Evolutionary conservation across 768 basidiomycete genomes (phyloP).

Genomic region (Udeniomyces megalosporus): DNA sequence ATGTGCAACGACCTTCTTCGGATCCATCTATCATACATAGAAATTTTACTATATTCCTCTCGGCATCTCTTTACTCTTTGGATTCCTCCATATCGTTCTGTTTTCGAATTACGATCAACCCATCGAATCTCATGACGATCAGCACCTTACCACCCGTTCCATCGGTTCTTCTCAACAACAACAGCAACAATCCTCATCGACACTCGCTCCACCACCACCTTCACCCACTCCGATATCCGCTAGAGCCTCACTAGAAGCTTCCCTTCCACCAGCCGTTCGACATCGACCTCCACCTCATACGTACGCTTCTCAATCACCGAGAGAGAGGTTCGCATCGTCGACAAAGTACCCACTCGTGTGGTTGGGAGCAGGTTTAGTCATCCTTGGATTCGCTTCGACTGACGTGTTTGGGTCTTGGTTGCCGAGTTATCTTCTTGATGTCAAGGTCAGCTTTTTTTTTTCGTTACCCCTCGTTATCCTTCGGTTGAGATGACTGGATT

Average conservation of each 20-base stretch:
- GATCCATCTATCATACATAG: no score
- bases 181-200: not conserved
- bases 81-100: conserved; percentile 7
- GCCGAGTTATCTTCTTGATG: no score
- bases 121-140: not conserved
- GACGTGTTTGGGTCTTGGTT: not conserved
- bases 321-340: not conserved
- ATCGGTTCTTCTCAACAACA: not conserved
- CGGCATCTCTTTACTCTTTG: conserved; percentile 10
- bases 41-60: conserved; percentile 3
- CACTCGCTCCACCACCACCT: not conserved
- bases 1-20: no score
- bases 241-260: not conserved
- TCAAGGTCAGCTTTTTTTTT: no score
- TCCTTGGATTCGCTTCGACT: not conserved
- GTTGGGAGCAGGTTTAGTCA: not conserved
- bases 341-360: not conserved
- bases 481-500: no score
- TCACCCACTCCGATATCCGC: not conserved
- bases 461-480: no score
- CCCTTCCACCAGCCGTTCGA: no score
- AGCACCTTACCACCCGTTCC: not conserved
- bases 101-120: conserved; percentile 13
- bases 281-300: no score
- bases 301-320: not conserved